Evolutionary conservation across 257 asterid genomes (phyloP).

Genomic region (Echium plantagineum): DNA sequence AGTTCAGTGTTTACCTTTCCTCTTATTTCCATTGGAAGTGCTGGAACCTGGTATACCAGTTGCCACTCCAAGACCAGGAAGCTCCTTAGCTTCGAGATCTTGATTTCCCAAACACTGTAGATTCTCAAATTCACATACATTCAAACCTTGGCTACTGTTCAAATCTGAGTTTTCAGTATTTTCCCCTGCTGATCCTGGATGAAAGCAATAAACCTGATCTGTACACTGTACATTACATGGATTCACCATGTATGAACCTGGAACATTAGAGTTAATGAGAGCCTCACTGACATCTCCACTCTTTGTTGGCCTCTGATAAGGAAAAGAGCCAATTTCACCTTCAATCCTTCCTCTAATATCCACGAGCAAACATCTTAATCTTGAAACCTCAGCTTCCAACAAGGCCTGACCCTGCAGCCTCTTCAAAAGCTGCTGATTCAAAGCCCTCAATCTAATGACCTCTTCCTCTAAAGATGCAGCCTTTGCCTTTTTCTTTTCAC

Average conservation of each 20-base stretch:
- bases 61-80: constrained; percentile 36
- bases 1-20: constrained; percentile 32
- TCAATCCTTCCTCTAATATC: constrained; percentile 94
- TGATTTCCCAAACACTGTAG: constrained; percentile 50
- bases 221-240: constrained; percentile 64
- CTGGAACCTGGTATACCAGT: constrained; percentile 14
- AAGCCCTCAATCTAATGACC: constrained; percentile 54
- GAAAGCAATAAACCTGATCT: constrained; percentile 78
- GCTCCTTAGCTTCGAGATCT: constrained; percentile 27
- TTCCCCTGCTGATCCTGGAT: constrained; percentile 50
- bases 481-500: constrained; percentile 91
- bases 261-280: constrained; percentile 31
- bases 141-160: constrained; percentile 29
- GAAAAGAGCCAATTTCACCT: constrained; percentile 95
- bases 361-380: constrained; percentile 92
- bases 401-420: constrained; percentile 78
- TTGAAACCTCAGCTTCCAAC: constrained; percentile 85
- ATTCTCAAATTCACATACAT: constrained; percentile 53
- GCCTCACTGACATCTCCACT: constrained; percentile 33
- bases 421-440: constrained; percentile 87
- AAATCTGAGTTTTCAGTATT: constrained; percentile 19
- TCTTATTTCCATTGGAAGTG: constrained; percentile 33
- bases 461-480: constrained; percentile 89
- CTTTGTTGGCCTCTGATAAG: constrained; percentile 68
- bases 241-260: constrained; percentile 60